Evolutionary conservation across 805 yeast species (phyloP).

Genomic region (Zygoascus ofunaensis): DNA sequence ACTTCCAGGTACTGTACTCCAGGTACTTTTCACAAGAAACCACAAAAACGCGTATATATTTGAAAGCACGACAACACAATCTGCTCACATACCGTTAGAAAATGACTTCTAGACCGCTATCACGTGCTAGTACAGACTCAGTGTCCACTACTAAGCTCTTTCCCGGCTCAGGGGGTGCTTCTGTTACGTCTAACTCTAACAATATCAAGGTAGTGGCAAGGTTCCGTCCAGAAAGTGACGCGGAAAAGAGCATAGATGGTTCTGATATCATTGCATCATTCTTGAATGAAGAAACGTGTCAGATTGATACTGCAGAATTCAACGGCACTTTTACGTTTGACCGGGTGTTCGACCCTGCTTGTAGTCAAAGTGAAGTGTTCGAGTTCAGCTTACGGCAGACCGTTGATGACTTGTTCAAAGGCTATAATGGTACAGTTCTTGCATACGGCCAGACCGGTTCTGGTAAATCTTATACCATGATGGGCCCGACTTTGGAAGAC

Average conservation of each 20-base stretch:
- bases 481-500: constrained; percentile 42
- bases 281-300: constrained; percentile 20
- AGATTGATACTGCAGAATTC: constrained; percentile 21
- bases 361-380: constrained; percentile 52
- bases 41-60: too few relatives aligned
- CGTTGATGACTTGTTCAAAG: constrained; percentile 60
- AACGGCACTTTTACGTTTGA: constrained; percentile 47
- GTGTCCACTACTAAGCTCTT: not conserved
- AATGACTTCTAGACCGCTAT: not conserved
- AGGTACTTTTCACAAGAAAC: too few relatives aligned
- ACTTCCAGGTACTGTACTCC: too few relatives aligned
- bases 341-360: constrained; percentile 43
- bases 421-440: constrained; percentile 68
- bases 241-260: constrained; percentile 24
- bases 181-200: constrained; percentile 2
- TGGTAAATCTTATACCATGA: constrained; percentile 71
- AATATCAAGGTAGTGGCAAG: constrained; percentile 64
- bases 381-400: constrained; percentile 50
- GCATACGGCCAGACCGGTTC: constrained; percentile 78
- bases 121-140: not conserved
- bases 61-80: too few relatives aligned
- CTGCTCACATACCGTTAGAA: too few relatives aligned
- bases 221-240: constrained; percentile 48
- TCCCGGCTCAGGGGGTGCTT: not conserved
- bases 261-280: constrained; percentile 21